Evolutionary conservation across 129 eudicot genomes (phyloP).

Genomic region (Artemisia argyi): DNA sequence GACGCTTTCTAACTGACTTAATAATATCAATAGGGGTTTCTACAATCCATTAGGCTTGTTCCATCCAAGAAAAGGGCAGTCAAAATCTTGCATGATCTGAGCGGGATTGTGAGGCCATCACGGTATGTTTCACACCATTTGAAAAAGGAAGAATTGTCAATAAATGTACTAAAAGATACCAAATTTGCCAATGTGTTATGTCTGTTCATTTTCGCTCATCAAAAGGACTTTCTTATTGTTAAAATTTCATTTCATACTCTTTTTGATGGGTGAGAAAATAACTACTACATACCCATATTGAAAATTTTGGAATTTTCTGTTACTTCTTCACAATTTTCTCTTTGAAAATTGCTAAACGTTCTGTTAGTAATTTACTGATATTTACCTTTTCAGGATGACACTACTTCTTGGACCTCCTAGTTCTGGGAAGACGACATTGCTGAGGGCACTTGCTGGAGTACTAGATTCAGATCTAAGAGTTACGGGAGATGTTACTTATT

Average conservation of each 20-base stretch:
- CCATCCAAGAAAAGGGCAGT: conserved; percentile 15
- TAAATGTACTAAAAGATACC: too few relatives aligned
- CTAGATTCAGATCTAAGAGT: conserved; percentile 8
- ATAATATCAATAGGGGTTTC: not conserved
- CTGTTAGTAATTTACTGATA: not conserved
- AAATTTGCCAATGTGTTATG: too few relatives aligned
- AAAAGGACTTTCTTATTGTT: too few relatives aligned
- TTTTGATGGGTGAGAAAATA: too few relatives aligned
- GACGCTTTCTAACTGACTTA: not conserved
- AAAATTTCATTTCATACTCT: too few relatives aligned
- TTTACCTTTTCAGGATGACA: conserved; percentile 20
- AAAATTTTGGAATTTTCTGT: too few relatives aligned
- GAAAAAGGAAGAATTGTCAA: not conserved
- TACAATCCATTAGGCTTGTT: conserved; percentile 13
- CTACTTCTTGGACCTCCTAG: conserved; percentile 25
- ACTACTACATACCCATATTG: too few relatives aligned
- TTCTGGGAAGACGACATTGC: conserved; percentile 20
- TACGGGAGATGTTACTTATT: conserved; percentile 11
- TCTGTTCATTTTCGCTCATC: too few relatives aligned
- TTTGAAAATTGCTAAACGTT: not conserved
- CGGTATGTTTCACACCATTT: conserved; percentile 1
- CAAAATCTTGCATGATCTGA: conserved; percentile 20
- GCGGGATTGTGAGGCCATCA: conserved; percentile 20
- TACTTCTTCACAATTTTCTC: too few relatives aligned
- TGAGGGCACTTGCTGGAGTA: conserved; percentile 22